Conservation (phyloP, 2,329 filamentous ascomycete genomes). For the Pezicula rhizophila region DNA sequence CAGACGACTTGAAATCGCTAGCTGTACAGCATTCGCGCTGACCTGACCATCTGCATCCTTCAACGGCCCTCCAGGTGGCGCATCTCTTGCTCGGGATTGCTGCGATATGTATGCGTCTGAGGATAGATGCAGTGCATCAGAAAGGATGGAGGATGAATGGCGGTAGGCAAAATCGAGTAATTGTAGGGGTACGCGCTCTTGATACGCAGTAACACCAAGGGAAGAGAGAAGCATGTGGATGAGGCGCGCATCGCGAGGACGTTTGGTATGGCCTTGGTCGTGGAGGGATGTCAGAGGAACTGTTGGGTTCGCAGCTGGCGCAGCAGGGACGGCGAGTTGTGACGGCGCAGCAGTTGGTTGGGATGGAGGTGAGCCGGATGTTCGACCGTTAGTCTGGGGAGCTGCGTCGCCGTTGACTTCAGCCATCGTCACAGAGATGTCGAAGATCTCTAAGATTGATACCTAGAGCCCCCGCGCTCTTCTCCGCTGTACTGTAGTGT, state of each 20-base stretch:
- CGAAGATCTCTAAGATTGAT: not conserved
- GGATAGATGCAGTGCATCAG: slow-evolving; percentile 63
- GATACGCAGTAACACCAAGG: slow-evolving; percentile 73
- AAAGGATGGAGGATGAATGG: slow-evolving; percentile 66
- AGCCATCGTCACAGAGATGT: slow-evolving; percentile 17
- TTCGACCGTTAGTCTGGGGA: slow-evolving; percentile 49
- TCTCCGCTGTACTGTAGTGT: too few relatives aligned
- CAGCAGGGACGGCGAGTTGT: slow-evolving; percentile 12
- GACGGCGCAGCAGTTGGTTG: slow-evolving; percentile 11
- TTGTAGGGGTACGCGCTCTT: slow-evolving; percentile 74
- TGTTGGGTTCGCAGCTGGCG: slow-evolving; percentile 20
- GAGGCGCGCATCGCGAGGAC: slow-evolving; percentile 72
- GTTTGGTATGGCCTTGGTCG: slow-evolving; percentile 33
- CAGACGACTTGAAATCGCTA: slow-evolving; percentile 65
- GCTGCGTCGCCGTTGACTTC: slow-evolving; percentile 26
- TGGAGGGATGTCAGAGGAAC: slow-evolving; percentile 27
- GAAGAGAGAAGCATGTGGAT: slow-evolving; percentile 75
- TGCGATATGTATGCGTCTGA: slow-evolving; percentile 58
- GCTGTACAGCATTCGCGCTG: slow-evolving; percentile 59
- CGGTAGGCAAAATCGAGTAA: slow-evolving; percentile 85
- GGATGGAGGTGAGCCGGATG: slow-evolving; percentile 24
- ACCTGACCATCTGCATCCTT: slow-evolving; percentile 37
- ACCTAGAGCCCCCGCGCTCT: too few relatives aligned
- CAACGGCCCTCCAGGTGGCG: slow-evolving; percentile 23
- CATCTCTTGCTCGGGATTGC: slow-evolving; percentile 26